These are phyloP conservation scores for Fomitopsis palustris DNA, from an alignment of 1,284 basidiomycete species.

Conservation along the genomic window DNA sequence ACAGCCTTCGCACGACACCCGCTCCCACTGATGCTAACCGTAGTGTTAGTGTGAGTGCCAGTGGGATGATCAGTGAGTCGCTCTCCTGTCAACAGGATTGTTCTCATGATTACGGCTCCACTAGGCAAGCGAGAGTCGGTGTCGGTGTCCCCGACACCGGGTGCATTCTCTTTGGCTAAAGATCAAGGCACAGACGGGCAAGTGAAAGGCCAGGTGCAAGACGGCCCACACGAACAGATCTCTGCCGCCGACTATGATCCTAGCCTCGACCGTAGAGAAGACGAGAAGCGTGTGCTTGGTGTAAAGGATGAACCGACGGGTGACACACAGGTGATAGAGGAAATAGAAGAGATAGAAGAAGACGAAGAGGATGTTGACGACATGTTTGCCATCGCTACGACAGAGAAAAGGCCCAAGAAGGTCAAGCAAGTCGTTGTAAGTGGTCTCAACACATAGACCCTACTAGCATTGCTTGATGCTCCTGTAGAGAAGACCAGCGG, in stretches of 20 bases:
- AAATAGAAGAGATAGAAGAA: slow-evolving; percentile 54
- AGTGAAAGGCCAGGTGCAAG: slow-evolving; percentile 38
- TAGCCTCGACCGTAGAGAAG: slow-evolving; percentile 77
- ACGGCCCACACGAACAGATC: slow-evolving; percentile 62
- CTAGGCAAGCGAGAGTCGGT: slow-evolving; percentile 48
- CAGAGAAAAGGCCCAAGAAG: slow-evolving; percentile 59
- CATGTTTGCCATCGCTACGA: slow-evolving; percentile 76
- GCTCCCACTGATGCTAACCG: slow-evolving; percentile 13
- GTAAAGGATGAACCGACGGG: slow-evolving; percentile 37
- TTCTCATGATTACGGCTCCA: background rate
- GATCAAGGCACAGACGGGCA: slow-evolving; percentile 46
- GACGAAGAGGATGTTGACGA: slow-evolving; percentile 80
- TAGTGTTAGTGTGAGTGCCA: slow-evolving; percentile 12
- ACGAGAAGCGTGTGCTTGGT: slow-evolving; percentile 65
- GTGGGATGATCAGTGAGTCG: slow-evolving; percentile 5
- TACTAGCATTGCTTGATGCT: background rate
- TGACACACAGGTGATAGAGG: slow-evolving; percentile 57
- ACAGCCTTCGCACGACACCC: slow-evolving; percentile 40
- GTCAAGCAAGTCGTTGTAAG: slow-evolving; percentile 52
- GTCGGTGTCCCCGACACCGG: slow-evolving; percentile 53
- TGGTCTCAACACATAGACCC: slow-evolving; percentile 12
- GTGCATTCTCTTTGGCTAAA: slow-evolving; percentile 58
- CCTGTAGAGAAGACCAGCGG: slow-evolving; percentile 45
- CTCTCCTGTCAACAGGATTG: background rate
- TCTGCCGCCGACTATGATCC: slow-evolving; percentile 95